phyloP scores from a whole-genome alignment of 768 basidiomycete genomes.

The Russula virescens region DNA sequence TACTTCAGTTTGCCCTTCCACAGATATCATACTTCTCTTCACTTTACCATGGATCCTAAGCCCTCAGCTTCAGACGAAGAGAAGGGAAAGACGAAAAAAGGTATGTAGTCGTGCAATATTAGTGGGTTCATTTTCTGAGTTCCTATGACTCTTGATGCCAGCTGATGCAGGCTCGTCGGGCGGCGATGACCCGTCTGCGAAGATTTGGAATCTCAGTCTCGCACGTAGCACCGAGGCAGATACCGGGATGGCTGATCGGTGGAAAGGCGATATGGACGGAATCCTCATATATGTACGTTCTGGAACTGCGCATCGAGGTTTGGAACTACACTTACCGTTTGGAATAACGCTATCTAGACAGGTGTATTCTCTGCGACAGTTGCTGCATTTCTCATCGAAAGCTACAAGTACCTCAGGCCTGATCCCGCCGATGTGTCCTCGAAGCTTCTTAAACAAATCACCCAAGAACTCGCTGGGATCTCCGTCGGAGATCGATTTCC shows the following conservation, averaged over 20 bases:
- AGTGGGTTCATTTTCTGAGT: too few relatives aligned
- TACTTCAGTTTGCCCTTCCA: not conserved
- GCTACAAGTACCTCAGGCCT: constrained; percentile 19
- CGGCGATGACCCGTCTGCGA: constrained; percentile 8
- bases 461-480: constrained; percentile 8
- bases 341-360: not conserved
- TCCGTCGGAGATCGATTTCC: not conserved
- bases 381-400: constrained; percentile 22
- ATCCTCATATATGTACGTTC: constrained; percentile 21
- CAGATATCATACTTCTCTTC: too few relatives aligned
- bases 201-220: constrained; percentile 19
- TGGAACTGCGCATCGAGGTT: not conserved
- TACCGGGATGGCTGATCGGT: constrained; percentile 5
- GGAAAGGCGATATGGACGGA: constrained; percentile 19
- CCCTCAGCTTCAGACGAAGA: not conserved
- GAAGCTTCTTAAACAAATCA: constrained; percentile 5
- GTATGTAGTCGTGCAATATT: not conserved
- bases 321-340: not conserved
- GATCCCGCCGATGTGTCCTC: constrained; percentile 7
- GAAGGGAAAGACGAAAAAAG: not conserved
- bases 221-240: constrained; percentile 2
- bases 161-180: not conserved
- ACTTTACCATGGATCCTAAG: constrained; percentile 4
- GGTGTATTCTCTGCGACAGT: constrained; percentile 22
- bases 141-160: not conserved